Conservation (phyloP, 306 rosid genomes). For the Dalbergia oliveri region DNA sequence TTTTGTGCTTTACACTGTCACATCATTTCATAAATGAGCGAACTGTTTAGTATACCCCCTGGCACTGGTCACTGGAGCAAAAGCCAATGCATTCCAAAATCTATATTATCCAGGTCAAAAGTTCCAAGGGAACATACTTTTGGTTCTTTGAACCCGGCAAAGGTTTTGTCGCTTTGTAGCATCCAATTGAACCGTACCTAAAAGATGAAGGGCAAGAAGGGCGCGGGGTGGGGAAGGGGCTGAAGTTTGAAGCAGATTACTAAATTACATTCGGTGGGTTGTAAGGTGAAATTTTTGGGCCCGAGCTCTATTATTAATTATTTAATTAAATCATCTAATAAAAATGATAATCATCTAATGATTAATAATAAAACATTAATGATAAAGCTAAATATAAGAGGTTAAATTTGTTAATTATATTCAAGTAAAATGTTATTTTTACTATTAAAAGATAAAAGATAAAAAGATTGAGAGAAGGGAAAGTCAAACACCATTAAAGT, state of each 20-base stretch:
- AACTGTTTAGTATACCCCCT: neutral
- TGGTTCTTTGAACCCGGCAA: constrained; percentile 48
- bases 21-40: constrained; percentile 8
- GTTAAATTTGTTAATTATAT: too few species aligned
- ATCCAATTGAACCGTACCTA: constrained; percentile 36
- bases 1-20: neutral
- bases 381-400: too few species aligned
- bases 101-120: constrained; percentile 31
- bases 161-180: constrained; percentile 40
- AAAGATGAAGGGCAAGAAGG: constrained; percentile 18
- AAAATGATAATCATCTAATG: too few species aligned
- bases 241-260: neutral
- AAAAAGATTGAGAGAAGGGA: too few species aligned
- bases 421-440: too few species aligned
- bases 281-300: too few species aligned
- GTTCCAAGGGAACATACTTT: constrained; percentile 28
- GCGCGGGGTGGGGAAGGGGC: constrained; percentile 34
- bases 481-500: too few species aligned
- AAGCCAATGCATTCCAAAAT: constrained; percentile 30
- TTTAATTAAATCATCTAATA: too few species aligned
- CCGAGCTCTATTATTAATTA: too few species aligned
- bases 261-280: too few species aligned
- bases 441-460: too few species aligned
- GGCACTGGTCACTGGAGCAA: constrained; percentile 5
- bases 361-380: too few species aligned